These are phyloP conservation scores for Verticillium albo-atrum DNA, from an alignment of 2,329 filamentous ascomycete genomes.

Conservation along the genomic window DNA sequence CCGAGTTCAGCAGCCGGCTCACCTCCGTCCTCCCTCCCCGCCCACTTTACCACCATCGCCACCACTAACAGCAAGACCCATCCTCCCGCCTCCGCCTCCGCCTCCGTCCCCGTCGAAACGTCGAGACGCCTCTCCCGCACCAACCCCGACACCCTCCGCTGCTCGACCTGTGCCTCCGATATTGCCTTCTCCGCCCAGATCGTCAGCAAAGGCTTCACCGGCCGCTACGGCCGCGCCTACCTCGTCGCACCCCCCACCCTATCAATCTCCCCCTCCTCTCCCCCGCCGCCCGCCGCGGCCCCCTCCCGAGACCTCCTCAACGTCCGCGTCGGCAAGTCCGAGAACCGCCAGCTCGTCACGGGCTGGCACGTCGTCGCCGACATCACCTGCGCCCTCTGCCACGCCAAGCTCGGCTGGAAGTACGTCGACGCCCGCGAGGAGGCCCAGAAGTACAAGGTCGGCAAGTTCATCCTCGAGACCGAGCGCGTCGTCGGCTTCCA, in stretches of 20 bases:
- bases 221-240: slow-evolving; percentile 60
- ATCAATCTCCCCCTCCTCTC: slow-evolving; percentile 4
- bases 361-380: slow-evolving; percentile 62
- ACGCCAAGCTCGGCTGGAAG: slow-evolving; percentile 60
- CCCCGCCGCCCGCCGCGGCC: background rate
- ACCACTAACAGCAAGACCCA: background rate
- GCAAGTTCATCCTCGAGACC: slow-evolving; percentile 64
- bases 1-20: slow-evolving; percentile 15
- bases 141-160: slow-evolving; percentile 53
- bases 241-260: slow-evolving; percentile 43
- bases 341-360: slow-evolving; percentile 55
- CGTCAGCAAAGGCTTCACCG: slow-evolving; percentile 62
- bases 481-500: slow-evolving; percentile 48
- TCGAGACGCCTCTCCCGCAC: slow-evolving; percentile 31
- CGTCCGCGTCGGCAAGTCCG: slow-evolving; percentile 48
- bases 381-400: slow-evolving; percentile 54
- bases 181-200: slow-evolving; percentile 59
- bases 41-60: slow-evolving; percentile 11
- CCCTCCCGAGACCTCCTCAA: slow-evolving; percentile 38
- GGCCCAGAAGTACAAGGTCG: slow-evolving; percentile 62
- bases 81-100: too few species aligned
- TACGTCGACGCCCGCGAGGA: slow-evolving; percentile 59
- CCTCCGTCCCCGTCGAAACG: background rate
- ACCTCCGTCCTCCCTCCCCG: slow-evolving; percentile 15
- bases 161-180: slow-evolving; percentile 53